Evolutionary conservation across 1,284 basidiomycete genomes (phyloP).

Genomic region (Coniophora puteana): DNA sequence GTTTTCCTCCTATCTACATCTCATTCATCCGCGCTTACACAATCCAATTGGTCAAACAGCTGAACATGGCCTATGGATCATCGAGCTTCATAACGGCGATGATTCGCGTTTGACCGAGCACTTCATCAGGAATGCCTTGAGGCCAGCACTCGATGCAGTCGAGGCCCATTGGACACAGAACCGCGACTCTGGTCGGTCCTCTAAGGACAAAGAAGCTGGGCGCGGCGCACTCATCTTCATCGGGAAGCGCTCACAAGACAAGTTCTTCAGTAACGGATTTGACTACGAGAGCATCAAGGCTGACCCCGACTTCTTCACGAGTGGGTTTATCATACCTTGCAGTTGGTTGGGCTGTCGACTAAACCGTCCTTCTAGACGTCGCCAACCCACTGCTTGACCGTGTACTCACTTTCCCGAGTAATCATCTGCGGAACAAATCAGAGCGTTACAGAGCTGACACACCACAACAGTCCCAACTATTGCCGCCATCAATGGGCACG

Average conservation of each 20-base stretch:
- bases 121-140: constrained; percentile 59
- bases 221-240: constrained; percentile 77
- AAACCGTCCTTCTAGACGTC: constrained; percentile 33
- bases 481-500: constrained; percentile 90
- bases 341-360: neutral
- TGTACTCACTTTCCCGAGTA: constrained; percentile 69
- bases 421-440: constrained; percentile 18
- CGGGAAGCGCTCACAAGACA: constrained; percentile 69
- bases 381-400: constrained; percentile 53
- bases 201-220: constrained; percentile 35
- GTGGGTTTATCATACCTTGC: constrained; percentile 49
- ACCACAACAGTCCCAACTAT: constrained; percentile 66
- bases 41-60: constrained; percentile 34
- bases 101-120: constrained; percentile 70
- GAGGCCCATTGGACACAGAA: constrained; percentile 74
- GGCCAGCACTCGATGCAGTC: constrained; percentile 73
- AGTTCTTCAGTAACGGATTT: constrained; percentile 85
- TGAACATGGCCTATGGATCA: constrained; percentile 60
- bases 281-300: constrained; percentile 44
- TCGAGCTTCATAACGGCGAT: constrained; percentile 73
- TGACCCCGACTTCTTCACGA: constrained; percentile 72
- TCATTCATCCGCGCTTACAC: neutral
- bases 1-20: constrained; percentile 18
- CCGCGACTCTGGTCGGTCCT: constrained; percentile 35
- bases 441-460: constrained; percentile 4